Evolutionary conservation across 2,329 filamentous ascomycete genomes (phyloP).

Genomic region (Sarocladiaceae sp.): DNA sequence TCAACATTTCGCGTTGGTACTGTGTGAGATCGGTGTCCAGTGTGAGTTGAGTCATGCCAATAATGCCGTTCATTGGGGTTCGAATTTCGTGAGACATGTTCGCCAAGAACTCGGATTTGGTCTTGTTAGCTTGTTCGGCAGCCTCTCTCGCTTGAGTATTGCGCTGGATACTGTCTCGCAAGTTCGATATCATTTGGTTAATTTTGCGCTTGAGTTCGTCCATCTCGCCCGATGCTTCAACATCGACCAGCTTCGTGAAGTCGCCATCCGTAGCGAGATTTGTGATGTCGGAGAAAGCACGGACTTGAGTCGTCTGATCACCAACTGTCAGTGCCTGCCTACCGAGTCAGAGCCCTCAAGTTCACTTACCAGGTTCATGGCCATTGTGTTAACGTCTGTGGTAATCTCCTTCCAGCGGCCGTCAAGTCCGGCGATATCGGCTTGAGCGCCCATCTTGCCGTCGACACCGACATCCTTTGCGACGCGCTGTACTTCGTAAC

Average conservation of each 20-base stretch:
- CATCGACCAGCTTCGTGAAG: constrained; percentile 94
- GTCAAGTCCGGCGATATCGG: constrained; percentile 86
- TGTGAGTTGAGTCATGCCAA: constrained; percentile 95
- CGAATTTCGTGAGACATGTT: constrained; percentile 99
- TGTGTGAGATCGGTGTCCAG: constrained; percentile 92
- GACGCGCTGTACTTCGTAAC: constrained; percentile 90
- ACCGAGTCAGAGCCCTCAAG: constrained; percentile 20
- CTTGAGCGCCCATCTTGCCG: constrained; percentile 97
- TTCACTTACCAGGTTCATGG: constrained; percentile 51
- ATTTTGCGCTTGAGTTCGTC: constrained; percentile 98
- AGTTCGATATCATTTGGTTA: constrained; percentile 97
- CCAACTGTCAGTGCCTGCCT: constrained; percentile 31
- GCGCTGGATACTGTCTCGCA: constrained; percentile 92
- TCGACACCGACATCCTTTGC: constrained; percentile 96
- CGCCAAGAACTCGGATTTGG: constrained; percentile 95
- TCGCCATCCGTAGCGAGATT: constrained; percentile 95
- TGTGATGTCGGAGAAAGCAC: constrained; percentile 97
- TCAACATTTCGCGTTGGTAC: constrained; percentile 96
- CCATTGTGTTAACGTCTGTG: constrained; percentile 93
- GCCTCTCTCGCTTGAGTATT: constrained; percentile 95
- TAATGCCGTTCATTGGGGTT: constrained; percentile 96
- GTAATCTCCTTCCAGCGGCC: constrained; percentile 99
- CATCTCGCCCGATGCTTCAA: constrained; percentile 98
- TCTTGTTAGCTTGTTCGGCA: constrained; percentile 94
- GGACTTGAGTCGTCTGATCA: constrained; percentile 85